Evolutionary conservation across 129 eudicot species (phyloP).

Genomic region (Cynara cardunculus): DNA sequence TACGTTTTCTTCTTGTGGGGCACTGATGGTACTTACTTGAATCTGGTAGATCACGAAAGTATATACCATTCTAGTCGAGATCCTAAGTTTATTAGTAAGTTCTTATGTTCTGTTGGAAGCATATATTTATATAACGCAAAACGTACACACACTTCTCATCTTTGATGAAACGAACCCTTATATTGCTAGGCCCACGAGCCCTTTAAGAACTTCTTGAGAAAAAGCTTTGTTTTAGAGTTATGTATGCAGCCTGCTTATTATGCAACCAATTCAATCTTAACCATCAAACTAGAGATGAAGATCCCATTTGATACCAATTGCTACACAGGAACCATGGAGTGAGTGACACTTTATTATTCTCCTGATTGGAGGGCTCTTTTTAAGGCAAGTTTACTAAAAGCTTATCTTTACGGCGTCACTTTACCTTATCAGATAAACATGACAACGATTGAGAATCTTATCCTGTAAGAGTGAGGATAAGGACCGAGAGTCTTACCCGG

Average conservation of each 20-base stretch:
- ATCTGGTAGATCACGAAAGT: background rate
- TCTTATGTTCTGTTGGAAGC: background rate
- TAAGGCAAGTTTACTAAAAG: background rate
- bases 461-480: no score
- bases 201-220: no score
- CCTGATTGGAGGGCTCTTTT: background rate
- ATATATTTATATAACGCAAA: background rate
- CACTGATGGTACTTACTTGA: background rate
- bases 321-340: background rate
- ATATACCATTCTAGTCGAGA: background rate
- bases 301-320: background rate
- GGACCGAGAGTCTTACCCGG: no score
- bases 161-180: background rate
- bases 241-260: background rate
- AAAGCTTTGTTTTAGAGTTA: background rate
- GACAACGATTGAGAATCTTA: no score
- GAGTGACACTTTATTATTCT: background rate
- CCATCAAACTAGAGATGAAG: background rate
- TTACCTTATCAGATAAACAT: no score
- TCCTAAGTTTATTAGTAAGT: background rate
- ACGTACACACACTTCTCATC: background rate
- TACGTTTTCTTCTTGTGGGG: no score
- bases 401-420: no score
- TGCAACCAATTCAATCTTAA: background rate
- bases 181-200: background rate